Conservation (phyloP, 371 early-diverging fungal species). For the Saksenaea oblongispora region DNA sequence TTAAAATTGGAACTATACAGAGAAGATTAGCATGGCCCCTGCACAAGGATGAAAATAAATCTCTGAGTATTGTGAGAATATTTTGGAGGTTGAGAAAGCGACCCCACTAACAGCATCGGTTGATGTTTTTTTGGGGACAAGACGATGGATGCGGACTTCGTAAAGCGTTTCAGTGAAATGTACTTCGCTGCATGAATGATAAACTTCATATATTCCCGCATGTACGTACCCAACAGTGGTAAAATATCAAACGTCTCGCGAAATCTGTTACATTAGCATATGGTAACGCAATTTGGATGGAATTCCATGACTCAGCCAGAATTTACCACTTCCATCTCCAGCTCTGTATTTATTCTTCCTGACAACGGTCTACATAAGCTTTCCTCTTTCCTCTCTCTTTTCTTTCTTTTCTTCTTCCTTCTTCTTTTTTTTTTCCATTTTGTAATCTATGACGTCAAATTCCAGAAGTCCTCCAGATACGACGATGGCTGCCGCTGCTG, state of each 20-base stretch:
- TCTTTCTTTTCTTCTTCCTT: not conserved
- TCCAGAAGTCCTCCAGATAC: slow-evolving; percentile 12
- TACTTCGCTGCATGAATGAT: too few species aligned
- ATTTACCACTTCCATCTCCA: not conserved
- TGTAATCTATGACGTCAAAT: slow-evolving; percentile 8
- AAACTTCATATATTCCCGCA: too few species aligned
- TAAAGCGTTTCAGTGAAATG: too few species aligned
- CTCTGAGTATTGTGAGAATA: too few species aligned
- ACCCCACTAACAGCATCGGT: too few species aligned
- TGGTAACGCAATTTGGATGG: too few species aligned
- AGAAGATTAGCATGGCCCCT: slow-evolving; percentile 90
- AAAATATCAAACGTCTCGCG: too few species aligned
- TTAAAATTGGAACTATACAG: slow-evolving; percentile 70
- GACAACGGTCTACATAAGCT: not conserved
- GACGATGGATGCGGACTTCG: too few species aligned
- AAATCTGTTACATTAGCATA: too few species aligned
- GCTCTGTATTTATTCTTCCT: not conserved
- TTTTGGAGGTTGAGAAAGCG: too few species aligned
- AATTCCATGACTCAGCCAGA: not conserved
- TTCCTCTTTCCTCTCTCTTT: not conserved
- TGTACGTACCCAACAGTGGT: too few species aligned
- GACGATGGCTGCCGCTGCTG: slow-evolving; percentile 25
- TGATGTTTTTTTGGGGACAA: too few species aligned
- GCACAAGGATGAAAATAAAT: slow-evolving; percentile 17
- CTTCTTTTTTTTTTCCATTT: not conserved